Evolutionary conservation across 2,329 filamentous ascomycete genomes (phyloP), one percentile per base, ranked within the genome.

Genomic region (Aspergillus texensis): DNA sequence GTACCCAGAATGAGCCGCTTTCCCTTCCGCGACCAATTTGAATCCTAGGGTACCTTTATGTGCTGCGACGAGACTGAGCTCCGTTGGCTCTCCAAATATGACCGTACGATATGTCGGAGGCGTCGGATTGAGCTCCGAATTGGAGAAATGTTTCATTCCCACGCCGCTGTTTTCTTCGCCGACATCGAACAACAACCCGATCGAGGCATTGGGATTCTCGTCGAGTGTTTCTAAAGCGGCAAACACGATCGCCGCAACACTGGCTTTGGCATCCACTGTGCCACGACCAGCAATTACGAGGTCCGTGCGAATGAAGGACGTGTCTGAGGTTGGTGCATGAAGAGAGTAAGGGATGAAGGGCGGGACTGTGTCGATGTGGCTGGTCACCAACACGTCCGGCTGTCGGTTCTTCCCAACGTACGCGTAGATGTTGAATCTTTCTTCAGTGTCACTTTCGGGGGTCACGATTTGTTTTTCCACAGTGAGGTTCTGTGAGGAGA

Each of bases 1-100:
- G 75, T 98, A 98, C 3, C 94, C 95, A 9, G 90, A 94, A 79
- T 99, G 95, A 1, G 91, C 93, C 0, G 90, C 91, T 65, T 89
- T 89, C 30, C 94, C 94, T 36, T 84, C 85, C 0, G 91, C 91
- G 16, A 81, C 81, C 63, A 98, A 72, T 2, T 83, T 80, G 72
- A 93, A 90, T 50, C 85, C 85, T 3, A 93, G 76, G 61, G 89
- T 91, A 41, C 95, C 94, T 81, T 99, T 98, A 83, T 98, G 94
- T 2, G 95, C 95, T 60, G 91, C 89, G 0, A 93, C 93, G 21
- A 98, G 88, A 77, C 91, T 92, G 69, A 89, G 87, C 72, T 96
- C 93, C 0, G 95, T 99, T 0, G 95, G 94, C 76, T 99, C 95
- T 46, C 95, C 94, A 73, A 97, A 98, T 71, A 95, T 91, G 70